Conservation (phyloP, 805 yeast genomes). For the Zygoascus bituminiphila region DNA sequence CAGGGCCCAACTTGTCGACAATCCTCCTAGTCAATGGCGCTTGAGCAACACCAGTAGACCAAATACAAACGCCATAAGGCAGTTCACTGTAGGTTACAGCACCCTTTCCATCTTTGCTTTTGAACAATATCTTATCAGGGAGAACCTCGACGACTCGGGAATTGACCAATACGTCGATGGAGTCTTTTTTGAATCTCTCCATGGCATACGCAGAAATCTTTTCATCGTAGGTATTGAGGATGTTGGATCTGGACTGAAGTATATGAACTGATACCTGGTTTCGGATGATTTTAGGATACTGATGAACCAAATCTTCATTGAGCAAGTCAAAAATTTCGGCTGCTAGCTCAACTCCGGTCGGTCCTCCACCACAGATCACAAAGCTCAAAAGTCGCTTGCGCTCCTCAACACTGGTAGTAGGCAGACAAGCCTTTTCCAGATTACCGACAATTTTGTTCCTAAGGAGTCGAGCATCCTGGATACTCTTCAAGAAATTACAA, state of each 20-base stretch:
- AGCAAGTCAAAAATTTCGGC: conserved; percentile 61
- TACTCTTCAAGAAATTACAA: conserved; percentile 55
- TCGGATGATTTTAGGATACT: conserved; percentile 52
- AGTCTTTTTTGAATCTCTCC: conserved; percentile 53
- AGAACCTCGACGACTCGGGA: conserved; percentile 53
- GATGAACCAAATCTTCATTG: conserved; percentile 52
- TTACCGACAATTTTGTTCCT: conserved; percentile 47
- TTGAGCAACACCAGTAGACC: conserved; percentile 73
- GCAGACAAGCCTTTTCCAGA: conserved; percentile 55
- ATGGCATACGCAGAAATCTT: conserved; percentile 57
- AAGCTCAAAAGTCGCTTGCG: conserved; percentile 58
- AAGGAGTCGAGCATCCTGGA: conserved; percentile 52
- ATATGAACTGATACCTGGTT: conserved; percentile 60
- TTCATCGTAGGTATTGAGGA: conserved; percentile 60
- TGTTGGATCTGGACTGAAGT: conserved; percentile 60
- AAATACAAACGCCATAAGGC: conserved; percentile 60
- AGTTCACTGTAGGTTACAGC: conserved; percentile 36
- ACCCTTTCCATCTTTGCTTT: conserved; percentile 37
- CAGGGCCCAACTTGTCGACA: conserved; percentile 37
- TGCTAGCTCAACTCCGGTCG: conserved; percentile 72
- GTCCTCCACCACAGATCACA: conserved; percentile 97
- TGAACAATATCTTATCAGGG: conserved; percentile 50
- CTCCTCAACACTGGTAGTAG: conserved; percentile 56
- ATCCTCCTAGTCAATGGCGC: conserved; percentile 52
- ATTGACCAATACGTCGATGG: conserved; percentile 54